These are phyloP conservation scores for Saccharum spontaneum DNA, from an alignment of 176 grass and related monocot species.

Conservation along the genomic window DNA sequence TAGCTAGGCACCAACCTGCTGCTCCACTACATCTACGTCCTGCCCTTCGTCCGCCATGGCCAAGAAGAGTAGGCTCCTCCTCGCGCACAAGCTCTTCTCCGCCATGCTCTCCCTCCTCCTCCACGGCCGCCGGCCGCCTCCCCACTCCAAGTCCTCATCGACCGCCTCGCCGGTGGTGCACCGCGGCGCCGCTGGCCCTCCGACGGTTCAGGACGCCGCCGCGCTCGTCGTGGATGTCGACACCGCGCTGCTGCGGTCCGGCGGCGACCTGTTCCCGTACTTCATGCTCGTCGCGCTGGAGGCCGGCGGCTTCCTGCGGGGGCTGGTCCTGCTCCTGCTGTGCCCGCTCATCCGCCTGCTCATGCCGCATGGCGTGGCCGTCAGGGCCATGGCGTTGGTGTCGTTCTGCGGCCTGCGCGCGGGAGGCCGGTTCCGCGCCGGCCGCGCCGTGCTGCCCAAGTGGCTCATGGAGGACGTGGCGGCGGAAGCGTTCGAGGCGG, in stretches of 20 bases:
- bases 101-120: conserved; percentile 29
- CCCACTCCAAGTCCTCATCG: too few species aligned
- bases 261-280: conserved; percentile 50
- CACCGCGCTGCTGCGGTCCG: conserved; percentile 27
- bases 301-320: conserved; percentile 58
- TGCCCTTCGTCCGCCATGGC: conserved; percentile 5
- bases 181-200: background rate
- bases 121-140: background rate
- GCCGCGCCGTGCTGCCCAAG: conserved; percentile 66
- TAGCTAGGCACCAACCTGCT: too few species aligned
- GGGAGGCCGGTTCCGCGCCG: conserved; percentile 24
- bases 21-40: background rate
- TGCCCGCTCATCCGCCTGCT: conserved; percentile 37
- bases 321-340: conserved; percentile 43
- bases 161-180: background rate
- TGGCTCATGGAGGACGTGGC: conserved; percentile 60
- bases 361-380: background rate
- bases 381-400: conserved; percentile 41
- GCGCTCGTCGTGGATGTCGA: conserved; percentile 48
- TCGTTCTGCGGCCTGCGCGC: conserved; percentile 59
- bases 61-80: conserved; percentile 18
- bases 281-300: conserved; percentile 85
- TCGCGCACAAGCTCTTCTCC: conserved; percentile 30
- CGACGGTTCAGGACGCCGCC: background rate
- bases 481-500: conserved; percentile 34